These are phyloP conservation scores for Ocimum tenuiflorum DNA, from an alignment of 257 asterid species.

Conservation along the genomic window DNA sequence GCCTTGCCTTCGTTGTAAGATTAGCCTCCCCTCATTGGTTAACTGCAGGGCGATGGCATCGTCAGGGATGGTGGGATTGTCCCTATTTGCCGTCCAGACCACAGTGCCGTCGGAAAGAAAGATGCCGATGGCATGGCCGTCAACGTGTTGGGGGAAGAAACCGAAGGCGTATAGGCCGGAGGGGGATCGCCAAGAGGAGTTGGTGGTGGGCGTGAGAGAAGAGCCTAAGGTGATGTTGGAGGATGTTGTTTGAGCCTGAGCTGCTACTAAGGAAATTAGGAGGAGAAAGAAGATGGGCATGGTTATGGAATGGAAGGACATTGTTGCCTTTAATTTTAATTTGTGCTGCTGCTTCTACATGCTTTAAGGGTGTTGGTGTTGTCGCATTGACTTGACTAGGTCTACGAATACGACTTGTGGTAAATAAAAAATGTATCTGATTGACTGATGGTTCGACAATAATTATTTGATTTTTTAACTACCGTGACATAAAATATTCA, in stretches of 20 bases:
- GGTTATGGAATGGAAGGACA: slow-evolving; percentile 1
- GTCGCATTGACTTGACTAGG: too few relatives aligned
- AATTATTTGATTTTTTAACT: too few relatives aligned
- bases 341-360: too few relatives aligned
- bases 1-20: slow-evolving; percentile 19
- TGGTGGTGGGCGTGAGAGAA: slow-evolving; percentile 33
- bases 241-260: slow-evolving; percentile 32
- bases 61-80: slow-evolving; percentile 18
- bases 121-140: slow-evolving; percentile 22
- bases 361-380: too few relatives aligned
- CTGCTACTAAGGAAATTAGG: slow-evolving; percentile 16
- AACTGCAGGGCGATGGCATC: slow-evolving; percentile 17
- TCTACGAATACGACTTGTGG: too few relatives aligned
- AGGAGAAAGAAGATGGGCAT: not conserved
- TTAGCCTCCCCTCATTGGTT: slow-evolving; percentile 31
- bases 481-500: too few relatives aligned
- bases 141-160: slow-evolving; percentile 22
- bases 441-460: too few relatives aligned
- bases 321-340: not conserved
- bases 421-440: too few relatives aligned
- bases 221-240: slow-evolving; percentile 33
- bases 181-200: slow-evolving; percentile 27
- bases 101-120: slow-evolving; percentile 13
- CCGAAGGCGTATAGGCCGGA: slow-evolving; percentile 35
- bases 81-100: slow-evolving; percentile 29